A percentile compares a stretch with the other conserved stretches of the same genome.
These are phyloP conservation scores for Biscogniauxia marginata DNA, from an alignment of 2,329 filamentous ascomycete species.

Conservation along the genomic window DNA sequence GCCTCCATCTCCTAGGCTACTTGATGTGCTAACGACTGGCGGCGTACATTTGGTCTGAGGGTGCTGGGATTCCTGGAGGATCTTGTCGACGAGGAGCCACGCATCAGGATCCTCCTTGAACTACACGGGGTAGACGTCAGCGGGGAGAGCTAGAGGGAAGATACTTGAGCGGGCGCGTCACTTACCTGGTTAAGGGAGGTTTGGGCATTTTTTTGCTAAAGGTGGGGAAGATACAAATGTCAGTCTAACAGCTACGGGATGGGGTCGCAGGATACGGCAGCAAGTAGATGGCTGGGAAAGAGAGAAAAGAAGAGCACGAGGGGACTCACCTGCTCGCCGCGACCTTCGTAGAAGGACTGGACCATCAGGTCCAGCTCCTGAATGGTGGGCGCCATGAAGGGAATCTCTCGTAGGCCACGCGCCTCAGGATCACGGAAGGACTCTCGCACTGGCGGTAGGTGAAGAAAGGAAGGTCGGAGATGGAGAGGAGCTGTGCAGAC, in stretches of 20 bases:
- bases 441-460: slow-evolving; percentile 18
- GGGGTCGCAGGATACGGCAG: neutral
- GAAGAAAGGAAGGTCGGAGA: neutral
- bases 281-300: slow-evolving; percentile 1
- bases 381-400: slow-evolving; percentile 68
- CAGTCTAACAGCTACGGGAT: slow-evolving; percentile 10
- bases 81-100: slow-evolving; percentile 96
- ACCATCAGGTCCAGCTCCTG: slow-evolving; percentile 95
- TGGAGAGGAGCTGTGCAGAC: neutral
- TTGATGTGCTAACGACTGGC: slow-evolving; percentile 4
- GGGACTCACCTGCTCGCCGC: slow-evolving; percentile 79
- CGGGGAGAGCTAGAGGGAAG: slow-evolving; percentile 12
- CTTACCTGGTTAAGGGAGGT: slow-evolving; percentile 87
- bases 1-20: slow-evolving; percentile 10
- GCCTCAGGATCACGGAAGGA: slow-evolving; percentile 22
- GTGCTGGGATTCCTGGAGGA: slow-evolving; percentile 88
- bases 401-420: slow-evolving; percentile 25
- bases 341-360: slow-evolving; percentile 95
- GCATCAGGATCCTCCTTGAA: slow-evolving; percentile 99
- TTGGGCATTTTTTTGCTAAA: slow-evolving; percentile 93
- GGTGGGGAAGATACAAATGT: slow-evolving; percentile 31
- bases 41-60: slow-evolving; percentile 91
- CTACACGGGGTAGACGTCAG: slow-evolving; percentile 46
- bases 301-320: neutral
- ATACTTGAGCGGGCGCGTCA: slow-evolving; percentile 20